A percentile compares a stretch with the other conserved stretches of the same genome.
These are phyloP conservation scores for Podospora anserina DNA, from an alignment of 495 filamentous ascomycete genomes.

Conservation along the genomic window DNA sequence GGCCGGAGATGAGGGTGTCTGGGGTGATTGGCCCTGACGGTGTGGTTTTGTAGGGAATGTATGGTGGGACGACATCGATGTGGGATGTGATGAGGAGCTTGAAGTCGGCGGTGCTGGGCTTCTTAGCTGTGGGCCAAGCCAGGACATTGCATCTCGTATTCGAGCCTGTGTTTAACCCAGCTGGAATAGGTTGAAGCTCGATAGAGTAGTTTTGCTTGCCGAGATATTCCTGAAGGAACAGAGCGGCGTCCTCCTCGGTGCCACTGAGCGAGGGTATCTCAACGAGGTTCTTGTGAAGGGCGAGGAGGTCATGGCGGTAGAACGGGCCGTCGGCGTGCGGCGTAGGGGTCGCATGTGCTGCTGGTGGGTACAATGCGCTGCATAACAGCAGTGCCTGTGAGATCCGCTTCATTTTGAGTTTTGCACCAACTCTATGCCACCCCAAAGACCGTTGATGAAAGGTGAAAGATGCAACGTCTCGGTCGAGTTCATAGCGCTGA, in stretches of 20 bases:
- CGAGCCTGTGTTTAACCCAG: slow-evolving; percentile 48
- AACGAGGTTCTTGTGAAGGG: slow-evolving; percentile 73
- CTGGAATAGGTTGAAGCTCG: slow-evolving; percentile 64
- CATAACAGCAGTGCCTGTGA: slow-evolving; percentile 15
- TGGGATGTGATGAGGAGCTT: slow-evolving; percentile 72
- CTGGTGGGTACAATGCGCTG: slow-evolving; percentile 9
- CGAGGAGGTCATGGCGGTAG: slow-evolving; percentile 56
- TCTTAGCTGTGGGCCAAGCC: slow-evolving; percentile 56
- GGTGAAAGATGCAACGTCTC: not conserved
- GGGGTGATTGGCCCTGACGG: slow-evolving; percentile 31
- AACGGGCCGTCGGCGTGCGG: slow-evolving; percentile 22
- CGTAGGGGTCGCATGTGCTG: not conserved
- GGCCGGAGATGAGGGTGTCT: slow-evolving; percentile 51
- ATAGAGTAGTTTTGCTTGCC: slow-evolving; percentile 38
- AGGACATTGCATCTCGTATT: slow-evolving; percentile 63
- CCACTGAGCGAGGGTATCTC: slow-evolving; percentile 71
- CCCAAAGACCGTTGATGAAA: not conserved
- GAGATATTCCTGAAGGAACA: slow-evolving; percentile 70
- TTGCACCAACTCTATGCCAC: not conserved
- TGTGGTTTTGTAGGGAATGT: slow-evolving; percentile 59
- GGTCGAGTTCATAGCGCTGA: not conserved
- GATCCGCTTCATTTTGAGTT: slow-evolving; percentile 18
- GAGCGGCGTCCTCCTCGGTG: slow-evolving; percentile 65
- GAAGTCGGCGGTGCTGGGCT: slow-evolving; percentile 33
- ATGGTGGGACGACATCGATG: slow-evolving; percentile 68